Evolutionary conservation across 129 eudicot species (phyloP), one percentile per base, ranked within the genome.

Genomic region (Chrysanthemum makinoi): DNA sequence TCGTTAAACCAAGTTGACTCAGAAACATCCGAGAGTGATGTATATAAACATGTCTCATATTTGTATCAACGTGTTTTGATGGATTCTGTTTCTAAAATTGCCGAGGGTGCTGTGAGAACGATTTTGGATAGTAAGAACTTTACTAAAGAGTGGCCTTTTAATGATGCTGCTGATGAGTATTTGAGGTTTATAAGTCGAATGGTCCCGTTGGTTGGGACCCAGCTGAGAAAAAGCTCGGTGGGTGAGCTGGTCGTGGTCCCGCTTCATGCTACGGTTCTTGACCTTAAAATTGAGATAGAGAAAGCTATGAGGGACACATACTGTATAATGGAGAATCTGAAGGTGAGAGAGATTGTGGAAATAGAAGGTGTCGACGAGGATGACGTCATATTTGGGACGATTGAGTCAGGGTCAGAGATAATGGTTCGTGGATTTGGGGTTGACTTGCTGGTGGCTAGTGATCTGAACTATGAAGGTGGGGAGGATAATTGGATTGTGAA

Each of bases 131-230:
- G 89, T 68, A 89, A 94, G 59, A 80, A 85, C 57, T 87, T 89
- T 58, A 90, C 80, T 7, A 93, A 93, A 82, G 86, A 79, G 67
- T 89, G 96, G 95, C 88, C 90, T 10, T 85, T 94, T 19, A 68
- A 72, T 1, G 96, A 89, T 43, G 79, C 75, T n/a, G 84, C 78
- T 12, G 92, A 87, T 26, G 84, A 89, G 68, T 54, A 58, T 12
- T 75, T 94, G 24, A 82, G 95, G 30, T 93, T 85, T 62, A 65
- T 85, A 4, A 88, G 94, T 71, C 76, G 73, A 0, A 71, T 86
- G 17, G 46, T 81, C 3, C 85, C 81, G 4, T 73, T 72, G 28
- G 73, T 76, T 0, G 33, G 60, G 3, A 30, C 53, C 5, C 62
- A 77, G 18, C n/a, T 30, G 0, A 35, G 77, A 51, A 47, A 70